Percentiles rank a stretch among this genome's conserved stretches.
These are phyloP conservation scores for Coelastrella sp. DNA, from an alignment of 139 green algal species.

Conservation along the genomic window DNA sequence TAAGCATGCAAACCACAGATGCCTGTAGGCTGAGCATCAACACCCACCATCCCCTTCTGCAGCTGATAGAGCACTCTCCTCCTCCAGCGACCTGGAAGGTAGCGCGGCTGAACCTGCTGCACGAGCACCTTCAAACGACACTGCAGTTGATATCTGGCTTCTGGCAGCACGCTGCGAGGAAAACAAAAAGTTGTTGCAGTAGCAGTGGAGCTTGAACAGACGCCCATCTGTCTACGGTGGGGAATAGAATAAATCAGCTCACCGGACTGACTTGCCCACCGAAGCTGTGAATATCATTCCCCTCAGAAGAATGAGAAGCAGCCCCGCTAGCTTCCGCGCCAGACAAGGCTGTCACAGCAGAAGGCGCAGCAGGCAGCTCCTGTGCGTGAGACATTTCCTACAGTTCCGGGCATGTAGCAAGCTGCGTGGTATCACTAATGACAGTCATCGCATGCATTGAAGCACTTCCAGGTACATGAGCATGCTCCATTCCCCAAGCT, in stretches of 20 bases:
- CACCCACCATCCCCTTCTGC: slow-evolving; percentile 58
- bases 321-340: slow-evolving; percentile 5
- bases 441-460: no score
- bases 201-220: not conserved
- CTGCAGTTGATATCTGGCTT: slow-evolving; percentile 65
- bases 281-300: slow-evolving; percentile 43
- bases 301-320: slow-evolving; percentile 36
- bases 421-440: no score
- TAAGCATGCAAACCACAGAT: no score
- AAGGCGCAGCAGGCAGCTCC: not conserved
- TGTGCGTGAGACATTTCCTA: not conserved
- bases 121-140: slow-evolving; percentile 64
- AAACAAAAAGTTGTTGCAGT: not conserved
- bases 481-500: no score
- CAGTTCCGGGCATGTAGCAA: not conserved
- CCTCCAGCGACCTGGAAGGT: slow-evolving; percentile 58
- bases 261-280: slow-evolving; percentile 40
- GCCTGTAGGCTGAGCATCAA: not conserved
- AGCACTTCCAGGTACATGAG: no score
- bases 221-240: not conserved
- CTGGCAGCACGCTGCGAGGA: slow-evolving; percentile 51
- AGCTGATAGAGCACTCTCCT: slow-evolving; percentile 64
- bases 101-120: slow-evolving; percentile 63
- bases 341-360: slow-evolving; percentile 1
- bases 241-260: not conserved